Percentiles rank a stretch among this genome's conserved stretches.
These are phyloP conservation scores for Suillus variegatus DNA, from an alignment of 768 basidiomycete genomes.

Conservation along the genomic window DNA sequence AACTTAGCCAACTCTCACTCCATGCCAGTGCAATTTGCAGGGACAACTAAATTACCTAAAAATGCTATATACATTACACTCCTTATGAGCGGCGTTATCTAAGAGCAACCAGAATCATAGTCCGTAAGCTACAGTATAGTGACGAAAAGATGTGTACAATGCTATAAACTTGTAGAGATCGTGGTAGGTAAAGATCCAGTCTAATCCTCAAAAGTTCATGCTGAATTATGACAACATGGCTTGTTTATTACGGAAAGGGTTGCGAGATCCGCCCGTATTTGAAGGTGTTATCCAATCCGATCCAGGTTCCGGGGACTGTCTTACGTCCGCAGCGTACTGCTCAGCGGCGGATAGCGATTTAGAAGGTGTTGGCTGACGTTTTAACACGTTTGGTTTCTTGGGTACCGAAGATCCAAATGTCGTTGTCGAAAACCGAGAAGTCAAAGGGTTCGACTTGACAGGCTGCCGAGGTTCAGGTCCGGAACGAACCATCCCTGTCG, in stretches of 20 bases:
- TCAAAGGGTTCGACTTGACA: conserved; percentile 47
- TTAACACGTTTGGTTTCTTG: conserved; percentile 32
- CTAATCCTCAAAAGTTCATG: conserved; percentile 29
- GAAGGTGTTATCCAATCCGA: conserved; percentile 44
- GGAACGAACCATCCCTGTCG: conserved; percentile 61
- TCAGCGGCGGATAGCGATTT: conserved; percentile 56
- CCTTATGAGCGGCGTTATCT: conserved; percentile 18
- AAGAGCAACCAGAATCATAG: conserved; percentile 10
- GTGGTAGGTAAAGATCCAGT: conserved; percentile 16
- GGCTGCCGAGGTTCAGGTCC: conserved; percentile 77
- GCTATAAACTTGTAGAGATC: conserved; percentile 11
- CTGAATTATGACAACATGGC: conserved; percentile 13
- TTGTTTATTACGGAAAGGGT: conserved; percentile 55
- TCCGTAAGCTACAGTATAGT: conserved; percentile 10
- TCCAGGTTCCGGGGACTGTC: conserved; percentile 34
- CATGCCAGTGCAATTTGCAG: neutral
- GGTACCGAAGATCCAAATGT: conserved; percentile 41
- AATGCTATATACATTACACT: conserved; percentile 31
- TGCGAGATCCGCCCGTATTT: conserved; percentile 48
- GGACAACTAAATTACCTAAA: neutral
- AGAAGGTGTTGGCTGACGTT: conserved; percentile 25
- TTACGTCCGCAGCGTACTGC: conserved; percentile 53
- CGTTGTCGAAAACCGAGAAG: conserved; percentile 51
- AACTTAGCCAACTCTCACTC: neutral
- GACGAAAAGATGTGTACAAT: conserved; percentile 19